These are phyloP conservation scores for Marsdenia floribunda DNA, from an alignment of 257 asterid genomes.

Conservation along the genomic window DNA sequence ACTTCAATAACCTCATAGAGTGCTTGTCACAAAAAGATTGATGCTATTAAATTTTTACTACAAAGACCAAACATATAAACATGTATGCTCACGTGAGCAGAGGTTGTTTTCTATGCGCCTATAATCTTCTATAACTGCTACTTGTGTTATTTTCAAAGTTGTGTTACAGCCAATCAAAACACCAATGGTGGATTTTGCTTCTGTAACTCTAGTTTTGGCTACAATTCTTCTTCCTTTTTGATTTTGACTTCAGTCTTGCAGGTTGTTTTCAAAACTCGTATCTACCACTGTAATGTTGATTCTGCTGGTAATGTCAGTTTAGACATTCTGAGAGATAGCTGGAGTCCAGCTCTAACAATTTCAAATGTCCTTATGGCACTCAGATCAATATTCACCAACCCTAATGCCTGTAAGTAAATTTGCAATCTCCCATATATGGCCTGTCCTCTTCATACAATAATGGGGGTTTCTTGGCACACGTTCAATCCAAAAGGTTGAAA, in stretches of 20 bases:
- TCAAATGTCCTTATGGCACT: slow-evolving; percentile 78
- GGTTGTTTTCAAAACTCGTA: slow-evolving; percentile 87
- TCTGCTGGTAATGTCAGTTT: slow-evolving; percentile 66
- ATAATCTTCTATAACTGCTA: neutral
- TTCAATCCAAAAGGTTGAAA: neutral
- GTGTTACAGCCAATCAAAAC: neutral
- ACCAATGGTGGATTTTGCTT: neutral
- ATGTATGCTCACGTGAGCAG: neutral
- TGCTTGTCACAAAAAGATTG: neutral
- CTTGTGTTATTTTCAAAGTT: neutral
- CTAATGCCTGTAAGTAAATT: slow-evolving; percentile 61
- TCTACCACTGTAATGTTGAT: slow-evolving; percentile 87
- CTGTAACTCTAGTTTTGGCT: neutral
- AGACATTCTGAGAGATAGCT: slow-evolving; percentile 82
- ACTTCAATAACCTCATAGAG: neutral
- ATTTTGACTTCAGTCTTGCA: slow-evolving; percentile 53
- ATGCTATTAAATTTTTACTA: neutral
- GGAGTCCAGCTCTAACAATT: slow-evolving; percentile 97
- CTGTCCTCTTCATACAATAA: neutral
- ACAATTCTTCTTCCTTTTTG: slow-evolving; percentile 15
- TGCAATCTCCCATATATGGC: neutral
- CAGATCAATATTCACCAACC: slow-evolving; percentile 68
- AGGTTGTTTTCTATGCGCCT: neutral
- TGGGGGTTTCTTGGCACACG: neutral
- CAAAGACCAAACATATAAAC: neutral